Evolutionary conservation across 164 flowering plant species (phyloP).

Genomic region (Vitis cinerea): DNA sequence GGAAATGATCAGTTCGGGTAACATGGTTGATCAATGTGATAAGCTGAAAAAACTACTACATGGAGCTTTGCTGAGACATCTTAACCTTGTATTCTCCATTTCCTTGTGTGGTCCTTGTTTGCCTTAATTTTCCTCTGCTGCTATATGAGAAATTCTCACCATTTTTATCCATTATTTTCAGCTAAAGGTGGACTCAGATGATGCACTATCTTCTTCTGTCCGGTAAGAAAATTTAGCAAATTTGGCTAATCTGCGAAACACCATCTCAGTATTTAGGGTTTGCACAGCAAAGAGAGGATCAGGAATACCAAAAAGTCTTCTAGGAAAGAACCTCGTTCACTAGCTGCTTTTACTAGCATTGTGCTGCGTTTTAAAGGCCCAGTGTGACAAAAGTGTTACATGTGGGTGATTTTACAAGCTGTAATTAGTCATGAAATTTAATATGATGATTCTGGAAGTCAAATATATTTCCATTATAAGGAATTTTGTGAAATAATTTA

Average conservation of each 20-base stretch:
- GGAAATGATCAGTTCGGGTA: constrained; percentile 51
- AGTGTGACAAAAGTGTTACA: not conserved
- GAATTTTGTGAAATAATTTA: too few relatives aligned
- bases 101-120: not conserved
- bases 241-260: not conserved
- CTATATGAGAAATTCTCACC: not conserved
- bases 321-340: not conserved
- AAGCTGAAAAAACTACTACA: constrained; percentile 61
- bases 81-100: constrained; percentile 52
- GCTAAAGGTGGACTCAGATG: constrained; percentile 70
- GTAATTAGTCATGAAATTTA: not conserved
- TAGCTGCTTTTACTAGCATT: not conserved
- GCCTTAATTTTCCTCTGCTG: not conserved
- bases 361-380: not conserved
- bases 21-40: constrained; percentile 71
- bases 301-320: not conserved
- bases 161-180: constrained; percentile 24
- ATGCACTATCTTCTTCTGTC: constrained; percentile 43
- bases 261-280: not conserved
- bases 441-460: not conserved
- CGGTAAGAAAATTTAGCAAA: not conserved
- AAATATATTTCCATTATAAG: not conserved
- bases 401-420: too few relatives aligned
- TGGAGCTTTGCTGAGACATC: constrained; percentile 65
- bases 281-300: not conserved